phyloP scores from a whole-genome alignment of 2,329 filamentous ascomycete genomes.

The Leptosphaerulina australis region DNA sequence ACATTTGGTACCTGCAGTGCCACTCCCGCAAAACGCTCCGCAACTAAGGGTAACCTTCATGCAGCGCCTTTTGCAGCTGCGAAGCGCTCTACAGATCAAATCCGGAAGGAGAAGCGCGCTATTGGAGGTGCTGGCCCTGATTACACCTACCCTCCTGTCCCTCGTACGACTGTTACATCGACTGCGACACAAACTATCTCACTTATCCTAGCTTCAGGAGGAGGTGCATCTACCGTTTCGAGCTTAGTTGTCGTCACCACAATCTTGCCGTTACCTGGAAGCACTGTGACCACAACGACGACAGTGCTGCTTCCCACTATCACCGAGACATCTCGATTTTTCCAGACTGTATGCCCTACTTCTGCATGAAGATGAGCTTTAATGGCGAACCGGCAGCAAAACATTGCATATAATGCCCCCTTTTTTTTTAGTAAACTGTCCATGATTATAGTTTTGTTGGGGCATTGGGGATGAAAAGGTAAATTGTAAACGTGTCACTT shows the following conservation, averaged over 20 bases:
- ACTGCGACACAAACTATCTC: constrained; percentile 8
- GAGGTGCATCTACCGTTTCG: constrained; percentile 1
- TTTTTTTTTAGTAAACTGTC: no score
- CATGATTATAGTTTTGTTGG: no score
- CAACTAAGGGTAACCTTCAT: constrained; percentile 20
- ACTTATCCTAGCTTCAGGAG: not conserved
- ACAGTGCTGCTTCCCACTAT: not conserved
- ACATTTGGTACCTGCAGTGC: constrained; percentile 50
- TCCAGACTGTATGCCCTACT: not conserved
- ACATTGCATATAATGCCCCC: no score
- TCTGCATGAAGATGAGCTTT: not conserved
- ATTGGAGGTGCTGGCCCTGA: constrained; percentile 23
- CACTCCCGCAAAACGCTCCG: constrained; percentile 30
- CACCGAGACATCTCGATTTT: not conserved
- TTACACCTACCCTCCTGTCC: constrained; percentile 24
- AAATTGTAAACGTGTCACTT: no score
- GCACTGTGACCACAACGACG: constrained; percentile 5
- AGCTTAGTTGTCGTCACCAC: constrained; percentile 10
- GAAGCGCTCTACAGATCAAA: constrained; percentile 4
- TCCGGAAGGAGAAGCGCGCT: constrained; percentile 7
- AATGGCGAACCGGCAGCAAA: not conserved
- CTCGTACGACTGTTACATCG: constrained; percentile 17
- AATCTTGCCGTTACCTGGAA: not conserved
- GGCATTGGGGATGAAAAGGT: no score
- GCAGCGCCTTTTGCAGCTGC: constrained; percentile 15